Evolutionary conservation across 441 rosid species (phyloP).

Genomic region (Melastoma candidum): DNA sequence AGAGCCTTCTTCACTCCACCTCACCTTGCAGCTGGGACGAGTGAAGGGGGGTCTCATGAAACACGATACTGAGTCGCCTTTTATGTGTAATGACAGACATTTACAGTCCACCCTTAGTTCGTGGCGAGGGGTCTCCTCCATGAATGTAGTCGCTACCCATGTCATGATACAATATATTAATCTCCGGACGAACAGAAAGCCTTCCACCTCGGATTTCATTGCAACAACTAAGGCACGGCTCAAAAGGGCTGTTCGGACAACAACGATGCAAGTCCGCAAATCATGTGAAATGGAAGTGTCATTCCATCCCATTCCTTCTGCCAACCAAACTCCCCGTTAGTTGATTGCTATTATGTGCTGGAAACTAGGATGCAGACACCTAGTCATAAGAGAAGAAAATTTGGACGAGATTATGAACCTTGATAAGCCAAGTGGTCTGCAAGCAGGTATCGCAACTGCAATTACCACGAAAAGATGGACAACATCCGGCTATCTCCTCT

Average conservation of each 20-base stretch:
- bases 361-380: no score
- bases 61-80: no score
- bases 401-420: conserved; percentile 29
- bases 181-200: conserved; percentile 32
- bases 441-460: conserved; percentile 77
- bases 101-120: not conserved
- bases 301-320: no score
- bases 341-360: no score
- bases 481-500: conserved; percentile 36
- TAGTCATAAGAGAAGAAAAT: no score
- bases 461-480: conserved; percentile 64
- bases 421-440: conserved; percentile 51
- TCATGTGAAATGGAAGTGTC: no score
- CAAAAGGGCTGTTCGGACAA: conserved; percentile 65
- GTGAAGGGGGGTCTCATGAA: no score
- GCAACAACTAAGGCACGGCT: conserved; percentile 78
- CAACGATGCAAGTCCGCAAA: conserved; percentile 59
- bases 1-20: no score
- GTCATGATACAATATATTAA: conserved; percentile 28
- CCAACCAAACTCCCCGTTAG: no score
- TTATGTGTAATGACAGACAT: no score
- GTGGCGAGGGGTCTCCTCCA: conserved; percentile 50
- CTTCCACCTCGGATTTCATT: conserved; percentile 55
- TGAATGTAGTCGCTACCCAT: conserved; percentile 60
- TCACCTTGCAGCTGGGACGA: no score